phyloP scores from a whole-genome alignment of 2,329 filamentous ascomycete genomes.

The Nigrospora sphaerica region DNA sequence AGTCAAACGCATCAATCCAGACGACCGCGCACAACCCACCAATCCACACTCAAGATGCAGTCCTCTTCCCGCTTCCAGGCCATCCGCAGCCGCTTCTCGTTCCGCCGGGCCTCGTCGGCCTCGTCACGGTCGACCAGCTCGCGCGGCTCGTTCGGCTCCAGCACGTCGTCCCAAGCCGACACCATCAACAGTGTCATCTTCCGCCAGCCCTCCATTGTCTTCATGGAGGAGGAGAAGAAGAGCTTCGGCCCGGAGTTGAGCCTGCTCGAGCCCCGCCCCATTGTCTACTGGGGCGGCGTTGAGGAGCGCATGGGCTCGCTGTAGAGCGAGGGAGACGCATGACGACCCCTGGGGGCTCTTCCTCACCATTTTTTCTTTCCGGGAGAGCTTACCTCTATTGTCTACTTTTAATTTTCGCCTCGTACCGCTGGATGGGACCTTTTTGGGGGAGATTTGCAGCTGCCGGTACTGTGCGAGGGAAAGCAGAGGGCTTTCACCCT shows the following conservation, averaged over 20 bases:
- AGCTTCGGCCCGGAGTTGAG: constrained; percentile 45
- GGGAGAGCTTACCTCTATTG: not conserved
- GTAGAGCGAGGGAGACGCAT: constrained; percentile 8
- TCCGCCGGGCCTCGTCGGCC: constrained; percentile 43
- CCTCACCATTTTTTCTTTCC: not conserved
- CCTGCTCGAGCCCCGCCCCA: constrained; percentile 54
- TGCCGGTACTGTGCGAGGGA: no score
- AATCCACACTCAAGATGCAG: constrained; percentile 30
- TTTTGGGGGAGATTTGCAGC: not conserved
- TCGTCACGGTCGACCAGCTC: constrained; percentile 34
- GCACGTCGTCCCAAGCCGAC: constrained; percentile 33
- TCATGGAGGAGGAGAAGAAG: constrained; percentile 49
- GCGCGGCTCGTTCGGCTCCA: constrained; percentile 33
- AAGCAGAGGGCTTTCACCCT: no score
- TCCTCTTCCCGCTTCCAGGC: constrained; percentile 39
- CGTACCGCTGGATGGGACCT: not conserved
- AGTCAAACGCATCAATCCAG: not conserved
- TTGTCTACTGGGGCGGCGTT: constrained; percentile 57
- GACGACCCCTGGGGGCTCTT: not conserved
- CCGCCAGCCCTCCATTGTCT: constrained; percentile 49
- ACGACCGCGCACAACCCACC: not conserved
- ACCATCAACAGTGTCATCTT: constrained; percentile 54
- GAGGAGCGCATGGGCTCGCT: constrained; percentile 50
- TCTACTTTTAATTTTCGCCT: no score
- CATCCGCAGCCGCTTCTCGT: constrained; percentile 44